Percentiles rank a stretch among this genome's conserved stretches.
Evolutionary conservation across 2,329 filamentous ascomycete genomes (phyloP).

Genomic region (Penicillium griseofulvum): DNA sequence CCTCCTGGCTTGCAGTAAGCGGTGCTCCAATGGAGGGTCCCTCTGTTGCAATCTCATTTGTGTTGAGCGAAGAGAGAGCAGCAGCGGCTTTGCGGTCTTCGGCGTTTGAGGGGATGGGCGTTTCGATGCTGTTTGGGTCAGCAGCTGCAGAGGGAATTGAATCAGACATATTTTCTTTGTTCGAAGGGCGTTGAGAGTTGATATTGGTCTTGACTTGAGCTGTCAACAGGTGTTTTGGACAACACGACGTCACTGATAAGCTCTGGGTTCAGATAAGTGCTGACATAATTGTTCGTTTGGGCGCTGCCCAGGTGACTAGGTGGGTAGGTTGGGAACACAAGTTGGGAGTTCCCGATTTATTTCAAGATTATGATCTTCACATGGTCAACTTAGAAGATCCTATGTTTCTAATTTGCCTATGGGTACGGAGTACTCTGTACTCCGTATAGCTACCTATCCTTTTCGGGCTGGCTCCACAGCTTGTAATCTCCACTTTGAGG

Average conservation of each 20-base stretch:
- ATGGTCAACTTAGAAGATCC: not conserved
- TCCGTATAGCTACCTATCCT: not conserved
- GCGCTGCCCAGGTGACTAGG: too few relatives aligned
- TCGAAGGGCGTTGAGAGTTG: not conserved
- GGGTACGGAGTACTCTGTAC: too few relatives aligned
- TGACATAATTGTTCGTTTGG: conserved; percentile 1
- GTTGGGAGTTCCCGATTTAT: not conserved
- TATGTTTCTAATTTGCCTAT: not conserved
- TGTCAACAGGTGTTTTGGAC: not conserved
- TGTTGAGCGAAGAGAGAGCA: conserved; percentile 48
- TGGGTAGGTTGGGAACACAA: too few relatives aligned
- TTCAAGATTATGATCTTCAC: not conserved
- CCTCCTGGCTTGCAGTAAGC: conserved; percentile 46
- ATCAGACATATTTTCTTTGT: conserved; percentile 40
- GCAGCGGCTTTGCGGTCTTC: conserved; percentile 53
- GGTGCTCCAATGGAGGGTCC: conserved; percentile 31
- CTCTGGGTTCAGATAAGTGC: not conserved
- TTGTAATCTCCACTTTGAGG: not conserved
- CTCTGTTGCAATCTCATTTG: conserved; percentile 40
- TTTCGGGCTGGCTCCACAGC: not conserved
- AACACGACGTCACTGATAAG: conserved; percentile 1
- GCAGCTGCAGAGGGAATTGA: conserved; percentile 41
- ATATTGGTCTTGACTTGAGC: not conserved
- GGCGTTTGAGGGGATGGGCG: conserved; percentile 42
- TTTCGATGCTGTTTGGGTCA: conserved; percentile 34